A percentile compares a stretch with the other conserved stretches of the same genome.
Evolutionary conservation across 1,139 yeast genomes (phyloP).

Genomic region (Geotrichum histeridarum): DNA sequence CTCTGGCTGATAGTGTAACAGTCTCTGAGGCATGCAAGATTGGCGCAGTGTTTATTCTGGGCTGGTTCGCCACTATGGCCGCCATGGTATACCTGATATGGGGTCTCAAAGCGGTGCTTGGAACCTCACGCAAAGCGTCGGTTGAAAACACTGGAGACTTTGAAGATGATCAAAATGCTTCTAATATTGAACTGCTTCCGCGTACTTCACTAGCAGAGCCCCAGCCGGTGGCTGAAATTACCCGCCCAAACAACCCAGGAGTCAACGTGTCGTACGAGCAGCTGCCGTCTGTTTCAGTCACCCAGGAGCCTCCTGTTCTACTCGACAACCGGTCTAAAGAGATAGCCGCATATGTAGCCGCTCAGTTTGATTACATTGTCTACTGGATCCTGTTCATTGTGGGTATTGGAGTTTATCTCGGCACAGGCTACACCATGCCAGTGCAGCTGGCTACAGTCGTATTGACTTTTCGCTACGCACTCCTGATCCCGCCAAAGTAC

Average conservation of each 20-base stretch:
- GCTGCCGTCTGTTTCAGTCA: background rate
- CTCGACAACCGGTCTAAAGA: constrained; percentile 16
- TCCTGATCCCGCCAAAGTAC: constrained; percentile 47
- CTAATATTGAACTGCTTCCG: constrained; percentile 8
- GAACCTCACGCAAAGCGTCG: constrained; percentile 33
- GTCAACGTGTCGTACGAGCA: constrained; percentile 16
- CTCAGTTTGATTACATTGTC: constrained; percentile 54
- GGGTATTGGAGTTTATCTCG: constrained; percentile 43
- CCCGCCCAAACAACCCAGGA: constrained; percentile 28
- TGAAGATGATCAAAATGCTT: background rate
- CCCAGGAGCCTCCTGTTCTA: background rate
- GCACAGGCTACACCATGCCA: constrained; percentile 52
- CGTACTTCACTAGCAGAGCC: constrained; percentile 6
- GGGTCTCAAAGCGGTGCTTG: constrained; percentile 39
- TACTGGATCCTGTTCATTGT: constrained; percentile 46
- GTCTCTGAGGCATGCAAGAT: constrained; percentile 67
- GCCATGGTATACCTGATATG: constrained; percentile 47
- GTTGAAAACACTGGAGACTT: background rate
- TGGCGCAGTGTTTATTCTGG: constrained; percentile 66
- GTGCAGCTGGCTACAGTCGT: constrained; percentile 60
- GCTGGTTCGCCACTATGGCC: constrained; percentile 52
- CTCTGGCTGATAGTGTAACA: constrained; percentile 58
- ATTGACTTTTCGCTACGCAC: constrained; percentile 50
- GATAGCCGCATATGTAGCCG: constrained; percentile 42
- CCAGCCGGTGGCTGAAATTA: constrained; percentile 17